phyloP scores from a whole-genome alignment of 202 grass and related monocot genomes.

The Saccharum hybrid region DNA sequence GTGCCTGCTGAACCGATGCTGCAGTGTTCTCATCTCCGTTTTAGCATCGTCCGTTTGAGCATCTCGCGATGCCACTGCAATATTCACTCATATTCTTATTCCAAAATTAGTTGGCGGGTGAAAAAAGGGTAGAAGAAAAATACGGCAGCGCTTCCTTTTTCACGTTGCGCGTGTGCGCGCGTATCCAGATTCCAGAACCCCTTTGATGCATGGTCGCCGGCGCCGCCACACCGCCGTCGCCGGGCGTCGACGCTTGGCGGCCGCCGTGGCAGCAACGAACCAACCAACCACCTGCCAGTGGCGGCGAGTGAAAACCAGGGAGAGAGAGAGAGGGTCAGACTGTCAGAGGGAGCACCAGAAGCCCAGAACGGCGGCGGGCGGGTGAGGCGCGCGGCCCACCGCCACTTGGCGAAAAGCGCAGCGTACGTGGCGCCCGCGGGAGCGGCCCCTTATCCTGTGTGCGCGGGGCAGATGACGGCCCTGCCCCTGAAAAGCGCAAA shows the following conservation, averaged over 20 bases:
- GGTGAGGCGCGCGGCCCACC: neutral
- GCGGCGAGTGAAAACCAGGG: neutral
- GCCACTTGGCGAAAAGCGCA: constrained; percentile 48
- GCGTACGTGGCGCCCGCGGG: constrained; percentile 34
- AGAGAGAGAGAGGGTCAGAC: too few relatives aligned
- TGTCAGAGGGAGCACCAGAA: too few relatives aligned
- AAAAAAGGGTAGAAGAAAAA: neutral
- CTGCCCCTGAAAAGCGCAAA: constrained; percentile 74
- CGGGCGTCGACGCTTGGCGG: neutral
- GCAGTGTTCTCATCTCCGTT: neutral
- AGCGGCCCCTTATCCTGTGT: constrained; percentile 41
- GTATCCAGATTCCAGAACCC: neutral
- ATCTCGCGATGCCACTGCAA: neutral
- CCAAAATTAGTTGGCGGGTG: neutral
- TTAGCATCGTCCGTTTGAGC: neutral
- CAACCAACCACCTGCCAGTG: neutral
- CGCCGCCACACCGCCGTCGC: neutral
- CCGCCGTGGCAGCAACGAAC: neutral
- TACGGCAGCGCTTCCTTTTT: neutral
- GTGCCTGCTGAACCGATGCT: neutral
- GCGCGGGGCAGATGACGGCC: constrained; percentile 32
- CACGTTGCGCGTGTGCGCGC: neutral
- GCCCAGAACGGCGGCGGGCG: neutral
- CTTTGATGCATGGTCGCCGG: neutral
- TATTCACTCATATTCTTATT: neutral